Evolutionary conservation across 441 rosid genomes (phyloP).

Genomic region (Gossypium trilobum): DNA sequence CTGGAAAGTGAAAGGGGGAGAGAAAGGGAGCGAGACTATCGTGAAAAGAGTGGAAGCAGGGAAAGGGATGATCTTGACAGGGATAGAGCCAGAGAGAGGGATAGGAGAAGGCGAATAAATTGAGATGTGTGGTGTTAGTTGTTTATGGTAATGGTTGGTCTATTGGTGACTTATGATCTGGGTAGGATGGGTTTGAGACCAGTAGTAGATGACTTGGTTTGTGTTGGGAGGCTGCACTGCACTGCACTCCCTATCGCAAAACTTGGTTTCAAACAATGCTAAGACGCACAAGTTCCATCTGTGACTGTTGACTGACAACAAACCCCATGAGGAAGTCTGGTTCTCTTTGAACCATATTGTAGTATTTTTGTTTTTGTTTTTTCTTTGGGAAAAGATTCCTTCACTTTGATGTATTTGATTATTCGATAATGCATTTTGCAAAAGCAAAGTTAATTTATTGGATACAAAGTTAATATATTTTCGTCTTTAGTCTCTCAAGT

Average conservation of each 20-base stretch:
- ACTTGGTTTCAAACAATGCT: not conserved
- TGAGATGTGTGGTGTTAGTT: conserved; percentile 18
- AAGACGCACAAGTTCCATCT: not conserved
- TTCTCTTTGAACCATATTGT: conserved; percentile 6
- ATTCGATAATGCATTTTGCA: not conserved
- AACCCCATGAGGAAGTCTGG: not conserved
- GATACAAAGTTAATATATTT: not conserved
- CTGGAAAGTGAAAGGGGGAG: conserved; percentile 42
- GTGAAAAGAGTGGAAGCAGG: conserved; percentile 80
- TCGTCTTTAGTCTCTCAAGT: not conserved
- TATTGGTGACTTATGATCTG: not conserved
- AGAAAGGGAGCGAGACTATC: conserved; percentile 42
- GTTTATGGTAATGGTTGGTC: not conserved
- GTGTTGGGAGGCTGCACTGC: not conserved
- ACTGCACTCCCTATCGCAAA: not conserved
- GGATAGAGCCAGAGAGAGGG: conserved; percentile 49
- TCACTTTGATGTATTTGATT: not conserved
- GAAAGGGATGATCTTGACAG: conserved; percentile 77
- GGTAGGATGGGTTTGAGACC: not conserved
- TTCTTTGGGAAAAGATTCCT: not conserved
- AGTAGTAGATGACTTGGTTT: not conserved
- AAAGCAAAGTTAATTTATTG: not conserved
- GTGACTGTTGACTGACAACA: not conserved
- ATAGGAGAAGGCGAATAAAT: conserved; percentile 47
- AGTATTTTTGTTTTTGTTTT: not conserved